Base-by-base conservation (phyloP, 371 early-diverging fungal species). In the Syncephalastrum racemosum region DNA sequence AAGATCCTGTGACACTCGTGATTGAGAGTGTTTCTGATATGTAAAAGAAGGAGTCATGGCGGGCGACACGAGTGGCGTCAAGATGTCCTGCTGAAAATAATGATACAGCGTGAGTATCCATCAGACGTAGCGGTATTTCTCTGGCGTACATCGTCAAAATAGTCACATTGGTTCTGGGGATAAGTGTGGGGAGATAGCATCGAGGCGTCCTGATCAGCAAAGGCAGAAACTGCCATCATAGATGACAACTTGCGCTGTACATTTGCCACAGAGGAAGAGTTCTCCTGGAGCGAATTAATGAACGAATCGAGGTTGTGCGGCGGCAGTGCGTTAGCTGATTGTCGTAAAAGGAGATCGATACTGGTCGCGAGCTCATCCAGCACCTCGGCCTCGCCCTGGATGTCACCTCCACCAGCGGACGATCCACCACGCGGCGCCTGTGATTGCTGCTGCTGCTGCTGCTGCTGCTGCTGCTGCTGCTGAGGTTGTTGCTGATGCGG, bases 41-140 rank as follows among this genome's bases (percentile, higher is more conserved):
- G 51, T 15, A 44, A 82, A 81, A 27, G 83, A 83, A 16, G 87
- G 87, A 14, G 87, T 86, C 77, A 84, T 83, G 14, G 83, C 84
- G 2, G 87, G 86, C 1, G 87, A 86, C 36, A 86, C 78, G 49
- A 86, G 64, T 0, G 87, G 87, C 4, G 87, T 84, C 14, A 76
- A 72, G 46, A 66, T 61, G 46, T 66, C 66, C 58, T 66, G 42
- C 31, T 20, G 19, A 53, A 18, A 16, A 5, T 4, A 31, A 31
- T 31, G 36, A 27, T 2, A 8, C 36, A 31, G 36, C 36, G 36
- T 31, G 36, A 36, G 36, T 39, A 18, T 51, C 8, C 4, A 31
- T 22, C 15, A 3, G n/a, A 4, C 4, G 36, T 3, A 13, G 25
- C 16, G 4, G 18, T n/a, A 15, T 50, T 31, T 12, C 27, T 50